phyloP scores from a whole-genome alignment of 352 stramenopile species.

The Sclerospora graminicola region DNA sequence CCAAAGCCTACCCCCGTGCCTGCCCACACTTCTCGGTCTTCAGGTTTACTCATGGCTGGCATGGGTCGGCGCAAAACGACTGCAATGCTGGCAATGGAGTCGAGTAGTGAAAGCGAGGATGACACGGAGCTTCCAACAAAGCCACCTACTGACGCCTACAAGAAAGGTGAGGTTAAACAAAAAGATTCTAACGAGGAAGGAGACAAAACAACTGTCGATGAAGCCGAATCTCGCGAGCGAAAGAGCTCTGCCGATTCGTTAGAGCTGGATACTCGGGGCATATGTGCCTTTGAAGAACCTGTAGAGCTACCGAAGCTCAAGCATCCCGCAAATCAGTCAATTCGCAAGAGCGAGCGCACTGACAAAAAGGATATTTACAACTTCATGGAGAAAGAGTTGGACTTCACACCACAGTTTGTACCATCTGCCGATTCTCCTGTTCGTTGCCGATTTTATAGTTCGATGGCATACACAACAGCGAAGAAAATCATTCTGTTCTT shows the following conservation, averaged over 20 bases:
- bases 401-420: conserved; percentile 80
- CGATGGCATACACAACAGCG: conserved; percentile 80
- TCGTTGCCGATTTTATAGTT: conserved; percentile 80
- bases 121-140: conserved; percentile 47
- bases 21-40: conserved; percentile 25
- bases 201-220: conserved; percentile 16
- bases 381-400: conserved; percentile 76
- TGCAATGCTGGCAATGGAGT: conserved; percentile 60
- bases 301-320: conserved; percentile 23
- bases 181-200: conserved; percentile 17
- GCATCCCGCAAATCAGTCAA: conserved; percentile 22
- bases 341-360: conserved; percentile 34
- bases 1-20: conserved; percentile 40
- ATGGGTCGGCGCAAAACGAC: conserved; percentile 63
- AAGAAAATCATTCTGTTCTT: conserved; percentile 84
- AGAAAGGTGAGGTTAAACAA: conserved; percentile 20
- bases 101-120: conserved; percentile 56
- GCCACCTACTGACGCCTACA: conserved; percentile 26
- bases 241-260: conserved; percentile 75
- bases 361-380: conserved; percentile 82
- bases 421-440: conserved; percentile 80
- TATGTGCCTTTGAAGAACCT: conserved; percentile 63
- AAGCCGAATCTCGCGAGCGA: conserved; percentile 23
- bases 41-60: conserved; percentile 43
- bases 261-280: conserved; percentile 68